Base-by-base conservation (phyloP, 768 basidiomycete species). In the Leucocoprinus leucothites region DNA sequence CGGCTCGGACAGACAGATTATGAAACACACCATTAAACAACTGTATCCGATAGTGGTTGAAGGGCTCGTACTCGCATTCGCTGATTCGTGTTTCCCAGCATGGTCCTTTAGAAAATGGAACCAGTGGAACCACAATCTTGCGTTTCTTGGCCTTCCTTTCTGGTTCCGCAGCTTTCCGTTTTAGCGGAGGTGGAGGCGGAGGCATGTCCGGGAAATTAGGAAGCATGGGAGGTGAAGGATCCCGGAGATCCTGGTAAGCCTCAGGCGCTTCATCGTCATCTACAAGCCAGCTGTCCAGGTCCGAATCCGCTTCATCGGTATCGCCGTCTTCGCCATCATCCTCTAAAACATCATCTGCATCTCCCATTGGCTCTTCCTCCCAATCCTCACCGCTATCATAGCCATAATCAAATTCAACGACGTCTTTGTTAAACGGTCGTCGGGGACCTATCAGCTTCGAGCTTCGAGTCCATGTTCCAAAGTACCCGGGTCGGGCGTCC, bases 341-440 rank as follows among this genome's bases (percentile, higher is more conserved):
- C 4, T 88, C 86, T 6, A 78, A 72, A 6, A 87, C 81, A 52
- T 90, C 87, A 47, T 91, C 90, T 48, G 87, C 91, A 9, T 84
- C 90, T 21, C 86, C 91, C 2, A 79, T 82, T 19, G 85, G 84
- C 65, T 94, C 94, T 55, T 89, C 90, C 59, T 93, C 92, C 97
- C 97, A 98, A 62, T 98, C 97, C 62, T 87, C 93, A 13, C 92
- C 96, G 49, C 91, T 94, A 71, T 99, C 95, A 64, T 95, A 92
- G 3, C 82, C 81, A 67, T 98, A 99, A 69, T 98, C 94, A 51
- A 91, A 79, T 11, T 82, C 78, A 1, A 87, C 73, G 9, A 82
- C 75, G 63, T 99, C 97, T 60, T 82, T 82, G 2, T 79, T 84
- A 57, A 96, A 87, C 1, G 97, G 95, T 16, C 79, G 82, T 14